Percentiles rank a stretch among this genome's conserved stretches.
phyloP scores from a whole-genome alignment of 345 rosid species.

The Noccaea bulbosa region DNA sequence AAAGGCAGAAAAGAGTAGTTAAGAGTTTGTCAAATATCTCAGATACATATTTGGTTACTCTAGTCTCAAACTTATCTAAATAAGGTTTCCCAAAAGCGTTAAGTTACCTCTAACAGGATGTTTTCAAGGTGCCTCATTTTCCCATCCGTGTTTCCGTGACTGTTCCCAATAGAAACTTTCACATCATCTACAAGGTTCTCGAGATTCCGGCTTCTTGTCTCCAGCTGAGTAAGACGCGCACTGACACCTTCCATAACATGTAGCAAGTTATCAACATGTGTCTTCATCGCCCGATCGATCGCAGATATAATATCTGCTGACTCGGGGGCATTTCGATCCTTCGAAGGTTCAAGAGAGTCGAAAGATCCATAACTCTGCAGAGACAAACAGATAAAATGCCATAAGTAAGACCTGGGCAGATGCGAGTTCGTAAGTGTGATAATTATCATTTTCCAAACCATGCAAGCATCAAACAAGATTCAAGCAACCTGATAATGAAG shows the following conservation, averaged over 20 bases:
- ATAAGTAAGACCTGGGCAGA: slow-evolving; percentile 6
- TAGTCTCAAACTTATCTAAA: not conserved
- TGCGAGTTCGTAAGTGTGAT: not conserved
- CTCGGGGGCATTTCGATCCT: slow-evolving; percentile 52
- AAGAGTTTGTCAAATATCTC: not conserved
- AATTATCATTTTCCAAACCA: not conserved
- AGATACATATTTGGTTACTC: slow-evolving; percentile 8
- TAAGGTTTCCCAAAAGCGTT: not conserved
- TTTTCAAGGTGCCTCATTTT: slow-evolving; percentile 85
- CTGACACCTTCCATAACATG: slow-evolving; percentile 74
- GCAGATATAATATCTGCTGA: slow-evolving; percentile 51
- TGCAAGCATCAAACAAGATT: not conserved
- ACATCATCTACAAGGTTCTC: slow-evolving; percentile 84
- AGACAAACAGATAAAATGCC: not conserved
- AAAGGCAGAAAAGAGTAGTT: no score
- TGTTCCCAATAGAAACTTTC: slow-evolving; percentile 74
- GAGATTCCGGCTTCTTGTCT: slow-evolving; percentile 66
- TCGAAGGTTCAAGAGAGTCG: slow-evolving; percentile 68
- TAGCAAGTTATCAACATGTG: slow-evolving; percentile 66
- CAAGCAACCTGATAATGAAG: not conserved
- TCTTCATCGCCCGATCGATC: slow-evolving; percentile 77
- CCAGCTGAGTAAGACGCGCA: slow-evolving; percentile 80
- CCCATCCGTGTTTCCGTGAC: slow-evolving; percentile 79
- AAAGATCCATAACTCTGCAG: slow-evolving; percentile 68
- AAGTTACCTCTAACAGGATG: slow-evolving; percentile 76